Percentiles rank a stretch among this genome's conserved stretches.
These are phyloP conservation scores for Decorospora gaudefroyi DNA, from an alignment of 2,329 filamentous ascomycete species.

Conservation along the genomic window DNA sequence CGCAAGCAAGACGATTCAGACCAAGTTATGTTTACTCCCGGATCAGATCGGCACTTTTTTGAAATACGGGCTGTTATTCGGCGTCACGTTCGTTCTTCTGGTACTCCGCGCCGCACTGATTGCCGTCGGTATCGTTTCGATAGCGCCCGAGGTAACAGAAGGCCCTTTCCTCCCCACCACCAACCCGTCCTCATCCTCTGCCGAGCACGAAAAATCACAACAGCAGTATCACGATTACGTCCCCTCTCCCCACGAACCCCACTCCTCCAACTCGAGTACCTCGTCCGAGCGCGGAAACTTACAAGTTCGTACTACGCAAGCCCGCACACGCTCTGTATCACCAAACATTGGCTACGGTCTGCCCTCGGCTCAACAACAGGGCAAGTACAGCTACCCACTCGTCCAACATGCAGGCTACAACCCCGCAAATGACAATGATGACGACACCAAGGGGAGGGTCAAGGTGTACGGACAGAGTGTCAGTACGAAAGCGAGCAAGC, in stretches of 20 bases:
- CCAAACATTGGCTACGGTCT: slow-evolving; percentile 42
- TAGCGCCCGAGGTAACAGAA: slow-evolving; percentile 4
- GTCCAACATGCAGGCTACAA: slow-evolving; percentile 52
- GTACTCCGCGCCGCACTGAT: slow-evolving; percentile 52
- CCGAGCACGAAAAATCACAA: slow-evolving; percentile 18
- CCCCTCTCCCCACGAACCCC: slow-evolving; percentile 13
- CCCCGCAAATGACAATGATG: slow-evolving; percentile 23
- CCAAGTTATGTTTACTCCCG: slow-evolving; percentile 86
- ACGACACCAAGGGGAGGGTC: slow-evolving; percentile 19
- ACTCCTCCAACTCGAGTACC: slow-evolving; percentile 41
- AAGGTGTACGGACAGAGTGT: slow-evolving; percentile 39
- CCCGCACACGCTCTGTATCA: slow-evolving; percentile 45
- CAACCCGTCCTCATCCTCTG: slow-evolving; percentile 18
- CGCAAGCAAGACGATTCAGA: slow-evolving; percentile 70
- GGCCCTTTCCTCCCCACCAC: slow-evolving; percentile 38
- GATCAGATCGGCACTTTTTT: slow-evolving; percentile 86
- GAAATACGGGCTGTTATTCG: slow-evolving; percentile 70
- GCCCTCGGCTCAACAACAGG: slow-evolving; percentile 18
- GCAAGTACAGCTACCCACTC: slow-evolving; percentile 40
- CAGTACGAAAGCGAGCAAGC: slow-evolving; percentile 37
- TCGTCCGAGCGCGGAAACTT: slow-evolving; percentile 33
- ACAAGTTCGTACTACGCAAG: slow-evolving; percentile 35
- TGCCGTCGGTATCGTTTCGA: slow-evolving; percentile 28
- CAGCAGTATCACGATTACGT: neutral
- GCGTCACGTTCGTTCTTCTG: slow-evolving; percentile 56